These are phyloP conservation scores for Sporothrix protearum DNA, from an alignment of 2,329 filamentous ascomycete species.

Conservation along the genomic window DNA sequence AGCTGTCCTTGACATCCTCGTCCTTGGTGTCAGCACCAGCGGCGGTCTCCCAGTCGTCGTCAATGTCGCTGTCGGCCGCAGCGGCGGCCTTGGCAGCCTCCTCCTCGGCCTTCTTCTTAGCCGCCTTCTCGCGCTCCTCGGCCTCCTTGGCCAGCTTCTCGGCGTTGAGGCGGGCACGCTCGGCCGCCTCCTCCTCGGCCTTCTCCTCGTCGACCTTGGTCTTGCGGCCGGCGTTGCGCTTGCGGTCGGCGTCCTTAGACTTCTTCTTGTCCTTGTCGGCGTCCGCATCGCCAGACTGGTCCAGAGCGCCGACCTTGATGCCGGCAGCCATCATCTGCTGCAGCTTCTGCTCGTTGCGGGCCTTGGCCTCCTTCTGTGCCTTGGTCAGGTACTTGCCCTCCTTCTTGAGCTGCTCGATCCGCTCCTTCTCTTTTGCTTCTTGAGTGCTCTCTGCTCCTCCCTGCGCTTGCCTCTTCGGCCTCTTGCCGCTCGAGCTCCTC, in stretches of 20 bases:
- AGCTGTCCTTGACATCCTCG: conserved; percentile 84
- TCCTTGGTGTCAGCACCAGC: conserved; percentile 62
- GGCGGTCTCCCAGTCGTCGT: conserved; percentile 85
- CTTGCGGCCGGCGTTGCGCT: conserved; percentile 59
- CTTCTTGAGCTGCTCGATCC: conserved; percentile 80
- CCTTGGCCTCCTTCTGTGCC: conserved; percentile 78
- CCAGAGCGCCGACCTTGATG: conserved; percentile 64
- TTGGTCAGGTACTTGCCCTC: conserved; percentile 85
- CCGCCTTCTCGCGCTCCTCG: conserved; percentile 55
- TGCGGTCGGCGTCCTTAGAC: conserved; percentile 68
- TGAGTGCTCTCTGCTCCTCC: conserved; percentile 70
- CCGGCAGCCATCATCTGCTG: conserved; percentile 81
- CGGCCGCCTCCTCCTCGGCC: conserved; percentile 72
- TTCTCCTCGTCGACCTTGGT: conserved; percentile 71
- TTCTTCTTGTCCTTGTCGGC: conserved; percentile 71
- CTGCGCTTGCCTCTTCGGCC: conserved; percentile 65
- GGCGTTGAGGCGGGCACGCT: conserved; percentile 64
- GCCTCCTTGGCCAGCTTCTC: conserved; percentile 63
- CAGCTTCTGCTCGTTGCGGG: conserved; percentile 71
- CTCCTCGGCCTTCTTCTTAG: conserved; percentile 55
- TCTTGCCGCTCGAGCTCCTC: conserved; percentile 63
- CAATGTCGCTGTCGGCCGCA: conserved; percentile 53
- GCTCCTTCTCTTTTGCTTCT: conserved; percentile 84
- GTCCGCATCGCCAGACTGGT: conserved; percentile 35
- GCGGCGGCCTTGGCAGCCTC: conserved; percentile 44